A percentile compares a stretch with the other conserved stretches of the same genome.
phyloP scores from a whole-genome alignment of 441 rosid species.

The Populus trichocarpa region DNA sequence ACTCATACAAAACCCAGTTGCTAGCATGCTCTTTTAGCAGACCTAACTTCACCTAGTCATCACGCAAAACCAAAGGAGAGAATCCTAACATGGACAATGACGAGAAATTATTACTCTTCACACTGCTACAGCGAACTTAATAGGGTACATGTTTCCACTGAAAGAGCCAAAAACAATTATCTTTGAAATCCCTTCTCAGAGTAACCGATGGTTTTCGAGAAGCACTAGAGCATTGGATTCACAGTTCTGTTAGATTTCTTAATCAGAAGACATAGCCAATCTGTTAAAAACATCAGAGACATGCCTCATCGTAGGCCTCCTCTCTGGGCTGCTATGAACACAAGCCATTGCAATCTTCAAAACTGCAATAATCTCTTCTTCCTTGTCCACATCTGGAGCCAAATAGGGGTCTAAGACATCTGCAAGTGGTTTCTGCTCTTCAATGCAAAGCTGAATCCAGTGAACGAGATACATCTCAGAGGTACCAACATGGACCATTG shows the following conservation, averaged over 20 bases:
- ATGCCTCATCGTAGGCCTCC: slow-evolving; percentile 85
- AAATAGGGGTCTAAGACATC: slow-evolving; percentile 84
- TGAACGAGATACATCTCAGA: slow-evolving; percentile 69
- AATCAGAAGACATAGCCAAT: slow-evolving; percentile 34
- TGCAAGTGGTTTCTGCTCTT: slow-evolving; percentile 74
- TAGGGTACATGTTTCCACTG: not conserved
- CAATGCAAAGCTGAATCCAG: slow-evolving; percentile 88
- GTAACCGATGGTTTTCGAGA: slow-evolving; percentile 1
- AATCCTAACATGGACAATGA: slow-evolving; percentile 17
- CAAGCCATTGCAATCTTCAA: slow-evolving; percentile 84
- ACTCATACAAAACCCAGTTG: slow-evolving; percentile 15
- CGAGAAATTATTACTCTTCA: slow-evolving; percentile 8
- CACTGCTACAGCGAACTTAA: slow-evolving; percentile 1
- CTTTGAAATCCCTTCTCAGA: not conserved
- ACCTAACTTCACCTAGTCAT: slow-evolving; percentile 15
- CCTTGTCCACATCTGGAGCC: slow-evolving; percentile 62
- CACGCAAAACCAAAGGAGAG: slow-evolving; percentile 12
- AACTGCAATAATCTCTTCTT: slow-evolving; percentile 80
- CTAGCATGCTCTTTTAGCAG: slow-evolving; percentile 16
- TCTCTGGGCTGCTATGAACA: slow-evolving; percentile 65
- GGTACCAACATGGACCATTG: slow-evolving; percentile 53
- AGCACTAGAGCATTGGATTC: slow-evolving; percentile 5
- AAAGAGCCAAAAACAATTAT: not conserved
- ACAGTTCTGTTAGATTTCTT: slow-evolving; percentile 20
- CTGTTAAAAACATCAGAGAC: slow-evolving; percentile 61